phyloP scores from a whole-genome alignment of 495 filamentous ascomycete genomes.

The Hypomontagnella monticulosa region DNA sequence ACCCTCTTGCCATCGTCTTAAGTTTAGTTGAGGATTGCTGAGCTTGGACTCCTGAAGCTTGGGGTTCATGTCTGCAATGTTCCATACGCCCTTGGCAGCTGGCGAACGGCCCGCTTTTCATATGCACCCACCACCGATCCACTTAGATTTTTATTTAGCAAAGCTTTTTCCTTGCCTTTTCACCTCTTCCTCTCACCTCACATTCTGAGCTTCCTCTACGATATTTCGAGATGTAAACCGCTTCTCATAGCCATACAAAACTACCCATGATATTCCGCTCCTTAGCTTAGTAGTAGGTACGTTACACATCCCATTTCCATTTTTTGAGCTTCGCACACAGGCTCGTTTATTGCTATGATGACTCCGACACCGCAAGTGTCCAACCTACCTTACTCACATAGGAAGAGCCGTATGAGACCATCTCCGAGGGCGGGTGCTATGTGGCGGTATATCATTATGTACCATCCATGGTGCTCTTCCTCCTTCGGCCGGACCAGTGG shows the following conservation, averaged over 20 bases:
- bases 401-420: slow-evolving; percentile 65
- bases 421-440: slow-evolving; percentile 24
- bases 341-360: slow-evolving; percentile 55
- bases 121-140: neutral
- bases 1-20: too few species aligned
- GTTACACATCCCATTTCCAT: neutral
- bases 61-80: too few species aligned
- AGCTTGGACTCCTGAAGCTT: too few species aligned
- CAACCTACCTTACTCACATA: slow-evolving; percentile 56
- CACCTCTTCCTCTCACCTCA: slow-evolving; percentile 27
- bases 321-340: slow-evolving; percentile 3
- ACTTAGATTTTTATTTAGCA: slow-evolving; percentile 24
- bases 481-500: slow-evolving; percentile 32
- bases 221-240: neutral
- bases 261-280: neutral
- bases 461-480: slow-evolving; percentile 2
- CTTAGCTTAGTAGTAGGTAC: slow-evolving; percentile 1
- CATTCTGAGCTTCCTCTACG: slow-evolving; percentile 10
- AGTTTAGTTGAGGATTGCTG: too few species aligned
- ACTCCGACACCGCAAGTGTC: slow-evolving; percentile 59
- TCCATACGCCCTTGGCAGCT: neutral
- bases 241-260: neutral
- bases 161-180: slow-evolving; percentile 25
- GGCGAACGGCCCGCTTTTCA: slow-evolving; percentile 14
- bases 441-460: too few species aligned